Base-by-base conservation (phyloP, 2,329 filamentous ascomycete genomes). In the Pseudogymnoascus sp. region DNA sequence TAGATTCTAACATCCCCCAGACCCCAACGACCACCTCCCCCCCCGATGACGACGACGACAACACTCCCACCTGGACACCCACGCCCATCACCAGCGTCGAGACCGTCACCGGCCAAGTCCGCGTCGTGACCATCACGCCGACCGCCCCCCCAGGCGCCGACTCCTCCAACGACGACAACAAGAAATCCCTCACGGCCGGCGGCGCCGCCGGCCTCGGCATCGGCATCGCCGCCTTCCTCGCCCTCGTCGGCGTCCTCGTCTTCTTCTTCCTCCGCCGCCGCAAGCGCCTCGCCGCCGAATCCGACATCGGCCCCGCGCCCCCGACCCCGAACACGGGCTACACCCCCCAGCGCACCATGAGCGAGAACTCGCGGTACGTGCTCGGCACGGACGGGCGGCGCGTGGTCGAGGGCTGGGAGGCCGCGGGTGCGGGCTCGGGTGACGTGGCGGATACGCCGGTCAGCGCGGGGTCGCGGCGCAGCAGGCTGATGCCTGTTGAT, bases 401-500 rank as follows among this genome's bases (percentile, higher is more conserved):
- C 53, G 71, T 74, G 0, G 68, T 74, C 2, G 72, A 73, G 59
- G 66, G 66, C 8, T 74, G 71, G 72, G 72, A 74, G 47, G 59
- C 62, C 1, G 68, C 67, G 10, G 56, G 53, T 33, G 64, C 67
- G 33, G 61, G 61, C 26, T 33, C 67, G 0, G 50, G 50, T 6
- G 31, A 59, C 21, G 42, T 26, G 13, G 42, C 42, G 42, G 42
- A 47, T 59, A 29, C 59, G 24, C 33, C 59, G 6, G 42, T 26
- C 3, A 47, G 42, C 26, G 42, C 42, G 14, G 68, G 67, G 13
- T 65, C 67, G 42, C 80, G 82, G 63, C 80, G 81, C 63, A 82
- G 78, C 66, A 82, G 81, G 71, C 72, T 86, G 62, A 80, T 83
- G 77, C 81, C 83, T 7, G 80, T 86, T 62, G 85, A 88, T 70